A percentile compares a stretch with the other conserved stretches of the same genome.
Conservation (phyloP, 148 eudicot species). For the Rheum nobile region DNA sequence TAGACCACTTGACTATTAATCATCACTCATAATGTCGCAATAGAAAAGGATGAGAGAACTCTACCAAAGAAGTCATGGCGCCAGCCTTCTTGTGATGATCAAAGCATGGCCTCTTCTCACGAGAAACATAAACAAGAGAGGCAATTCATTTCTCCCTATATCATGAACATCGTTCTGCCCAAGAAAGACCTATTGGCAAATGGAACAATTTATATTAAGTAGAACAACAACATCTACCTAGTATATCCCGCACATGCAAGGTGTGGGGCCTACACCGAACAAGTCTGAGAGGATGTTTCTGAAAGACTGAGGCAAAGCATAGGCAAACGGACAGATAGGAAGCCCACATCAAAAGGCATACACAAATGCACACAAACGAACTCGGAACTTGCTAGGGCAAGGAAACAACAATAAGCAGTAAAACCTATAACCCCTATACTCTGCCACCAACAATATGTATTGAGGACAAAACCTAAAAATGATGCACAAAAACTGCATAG, state of each 20-base stretch:
- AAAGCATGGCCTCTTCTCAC: slow-evolving; percentile 93
- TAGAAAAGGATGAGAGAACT: neutral
- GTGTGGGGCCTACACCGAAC: no score
- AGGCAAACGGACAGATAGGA: no score
- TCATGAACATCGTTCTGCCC: slow-evolving; percentile 80
- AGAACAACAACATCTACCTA: no score
- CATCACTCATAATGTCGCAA: neutral
- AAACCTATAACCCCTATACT: no score
- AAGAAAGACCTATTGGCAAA: slow-evolving; percentile 55
- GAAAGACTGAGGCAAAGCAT: no score
- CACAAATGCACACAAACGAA: no score
- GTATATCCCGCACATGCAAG: no score
- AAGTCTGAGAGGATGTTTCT: no score
- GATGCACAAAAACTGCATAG: neutral
- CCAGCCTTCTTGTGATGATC: slow-evolving; percentile 97
- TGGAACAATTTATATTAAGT: neutral
- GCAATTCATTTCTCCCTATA: slow-evolving; percentile 66
- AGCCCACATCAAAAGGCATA: no score
- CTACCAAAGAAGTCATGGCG: slow-evolving; percentile 93
- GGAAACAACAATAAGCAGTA: no score
- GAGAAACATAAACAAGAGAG: slow-evolving; percentile 93
- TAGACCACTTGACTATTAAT: neutral
- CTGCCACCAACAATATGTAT: no score
- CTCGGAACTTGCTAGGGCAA: no score
- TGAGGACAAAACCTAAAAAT: neutral